phyloP scores from a whole-genome alignment of 495 filamentous ascomycete genomes.

The Jackrogersella multiformis region DNA sequence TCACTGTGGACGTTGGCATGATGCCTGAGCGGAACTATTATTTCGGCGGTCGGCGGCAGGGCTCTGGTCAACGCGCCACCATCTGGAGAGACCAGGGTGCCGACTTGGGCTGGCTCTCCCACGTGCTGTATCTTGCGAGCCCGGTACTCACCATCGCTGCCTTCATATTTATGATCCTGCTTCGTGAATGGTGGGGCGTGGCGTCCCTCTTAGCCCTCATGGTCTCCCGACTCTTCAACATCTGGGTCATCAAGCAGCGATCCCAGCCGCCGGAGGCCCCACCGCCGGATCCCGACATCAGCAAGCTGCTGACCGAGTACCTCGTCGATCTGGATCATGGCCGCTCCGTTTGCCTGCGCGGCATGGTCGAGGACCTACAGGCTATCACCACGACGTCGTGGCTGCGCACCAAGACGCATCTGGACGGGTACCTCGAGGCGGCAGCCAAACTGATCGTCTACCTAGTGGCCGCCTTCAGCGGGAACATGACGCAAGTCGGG shows the following conservation, averaged over 20 bases:
- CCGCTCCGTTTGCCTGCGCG: slow-evolving; percentile 57
- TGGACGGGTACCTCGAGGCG: slow-evolving; percentile 59
- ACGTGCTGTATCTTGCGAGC: slow-evolving; percentile 56
- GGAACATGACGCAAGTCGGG: slow-evolving; percentile 59
- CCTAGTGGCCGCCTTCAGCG: slow-evolving; percentile 59
- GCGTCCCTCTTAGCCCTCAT: slow-evolving; percentile 56
- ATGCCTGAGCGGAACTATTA: slow-evolving; percentile 31
- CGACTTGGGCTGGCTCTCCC: slow-evolving; percentile 51
- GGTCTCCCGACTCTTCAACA: slow-evolving; percentile 63
- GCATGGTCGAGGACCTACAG: slow-evolving; percentile 63
- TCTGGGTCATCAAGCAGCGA: slow-evolving; percentile 62
- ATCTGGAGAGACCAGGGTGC: slow-evolving; percentile 46
- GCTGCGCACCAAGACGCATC: slow-evolving; percentile 60
- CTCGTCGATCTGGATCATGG: slow-evolving; percentile 47
- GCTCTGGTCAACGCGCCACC: slow-evolving; percentile 41
- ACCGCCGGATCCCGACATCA: slow-evolving; percentile 21
- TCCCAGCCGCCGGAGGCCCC: slow-evolving; percentile 36
- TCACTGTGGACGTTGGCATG: slow-evolving; percentile 57
- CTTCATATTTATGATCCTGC: slow-evolving; percentile 51
- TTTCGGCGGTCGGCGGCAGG: slow-evolving; percentile 20
- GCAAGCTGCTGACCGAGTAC: slow-evolving; percentile 44
- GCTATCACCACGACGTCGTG: slow-evolving; percentile 65
- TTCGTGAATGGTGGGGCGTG: slow-evolving; percentile 64
- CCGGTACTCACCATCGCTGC: slow-evolving; percentile 55
- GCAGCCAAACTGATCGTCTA: slow-evolving; percentile 65